Evolutionary conservation across 1,139 yeast species (phyloP), one percentile per base, ranked within the genome.

Genomic region (Candida gigantensis): DNA sequence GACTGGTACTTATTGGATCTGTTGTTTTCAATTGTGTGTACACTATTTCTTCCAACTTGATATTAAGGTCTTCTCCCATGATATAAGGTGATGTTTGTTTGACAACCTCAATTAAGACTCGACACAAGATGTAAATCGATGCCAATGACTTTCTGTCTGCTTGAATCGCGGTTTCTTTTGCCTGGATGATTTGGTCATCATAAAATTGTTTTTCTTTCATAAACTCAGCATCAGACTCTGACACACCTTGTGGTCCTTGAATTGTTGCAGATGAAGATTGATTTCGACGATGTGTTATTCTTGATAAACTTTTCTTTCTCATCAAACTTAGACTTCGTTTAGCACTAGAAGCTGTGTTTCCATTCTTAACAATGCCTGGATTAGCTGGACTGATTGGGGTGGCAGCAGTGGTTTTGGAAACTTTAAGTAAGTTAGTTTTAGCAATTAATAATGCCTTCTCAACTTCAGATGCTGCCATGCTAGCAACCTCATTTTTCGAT

Each of bases 41-140:
- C 23, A 92, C 95, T 40, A 90, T 90, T 50, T 92, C 97, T 57
- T 92, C 97, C 18, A 94, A 67, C 52, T 86, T 87, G 37, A 81
- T 87, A 17, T 88, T 86, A 33, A 92, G 67, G 43, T 87, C 95
- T 34, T 81, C 88, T 8, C 90, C 95, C 47, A 84, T 72, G 0
- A 77, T 73, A 12, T 80, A 82, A 12, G 75, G 65, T 3, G 95
- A 82, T 0, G 95, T 81, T 56, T 92, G 97, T 47, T 83, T 83
- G 11, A 92, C 96, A 20, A 92, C 89, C 55, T 92, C 98, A 42
- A 90, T 87, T 38, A 94, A 71, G 1, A 90, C 97, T 32, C 98
- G 74, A 60, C 97, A 92, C n/a, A 92, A 63, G 24, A 94, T 86
- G 58, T 81, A 92, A 14, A 92, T 89, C 39, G 94, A 83, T 3